Conservation (phyloP, 2,329 filamentous ascomycete genomes). For the Amauroascus verrucosus region DNA sequence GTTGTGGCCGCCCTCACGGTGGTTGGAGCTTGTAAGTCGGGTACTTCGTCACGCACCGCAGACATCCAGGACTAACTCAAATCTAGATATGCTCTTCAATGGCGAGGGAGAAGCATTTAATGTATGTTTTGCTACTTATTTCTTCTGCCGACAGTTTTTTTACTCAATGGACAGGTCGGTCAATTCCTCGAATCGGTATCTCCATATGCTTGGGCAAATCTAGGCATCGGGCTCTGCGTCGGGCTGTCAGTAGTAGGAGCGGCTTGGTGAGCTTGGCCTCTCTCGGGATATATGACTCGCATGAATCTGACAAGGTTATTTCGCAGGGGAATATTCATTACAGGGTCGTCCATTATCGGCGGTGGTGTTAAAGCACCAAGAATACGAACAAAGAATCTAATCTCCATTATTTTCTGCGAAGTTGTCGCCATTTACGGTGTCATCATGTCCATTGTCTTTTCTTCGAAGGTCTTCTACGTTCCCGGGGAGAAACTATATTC, state of each 20-base stretch:
- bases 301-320: background rate
- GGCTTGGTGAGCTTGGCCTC: slow-evolving; percentile 60
- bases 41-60: slow-evolving; percentile 5
- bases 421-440: slow-evolving; percentile 99
- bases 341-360: slow-evolving; percentile 91
- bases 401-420: slow-evolving; percentile 99
- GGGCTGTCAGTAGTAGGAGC: slow-evolving; percentile 92
- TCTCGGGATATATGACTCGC: background rate
- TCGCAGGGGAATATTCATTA: slow-evolving; percentile 93
- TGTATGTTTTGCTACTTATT: slow-evolving; percentile 43
- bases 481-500: slow-evolving; percentile 57
- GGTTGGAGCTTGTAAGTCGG: slow-evolving; percentile 64
- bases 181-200: slow-evolving; percentile 89
- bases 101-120: slow-evolving; percentile 94
- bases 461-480: slow-evolving; percentile 66
- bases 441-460: slow-evolving; percentile 99
- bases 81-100: slow-evolving; percentile 92
- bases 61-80: slow-evolving; percentile 16
- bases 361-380: slow-evolving; percentile 92
- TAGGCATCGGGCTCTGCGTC: slow-evolving; percentile 90
- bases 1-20: slow-evolving; percentile 58
- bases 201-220: slow-evolving; percentile 82
- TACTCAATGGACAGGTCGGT: slow-evolving; percentile 53
- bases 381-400: slow-evolving; percentile 98
- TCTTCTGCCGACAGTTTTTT: slow-evolving; percentile 8